Conservation (phyloP, 2,329 filamentous ascomycete genomes). For the Xylaria sp. region DNA sequence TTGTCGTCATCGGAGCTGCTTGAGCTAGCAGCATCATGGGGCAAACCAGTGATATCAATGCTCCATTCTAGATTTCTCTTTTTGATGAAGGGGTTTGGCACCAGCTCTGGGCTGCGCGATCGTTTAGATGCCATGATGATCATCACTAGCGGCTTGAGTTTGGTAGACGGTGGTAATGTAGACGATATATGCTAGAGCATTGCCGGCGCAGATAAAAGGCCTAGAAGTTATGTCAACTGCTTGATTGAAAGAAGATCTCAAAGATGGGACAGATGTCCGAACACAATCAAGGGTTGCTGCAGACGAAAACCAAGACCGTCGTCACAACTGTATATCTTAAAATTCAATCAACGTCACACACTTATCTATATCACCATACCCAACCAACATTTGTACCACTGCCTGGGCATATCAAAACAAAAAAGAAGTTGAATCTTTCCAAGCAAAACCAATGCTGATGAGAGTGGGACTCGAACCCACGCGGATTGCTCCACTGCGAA, state of each 20-base stretch:
- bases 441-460: slow-evolving; percentile 41
- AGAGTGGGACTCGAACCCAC: slow-evolving; percentile 57
- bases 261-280: too few species aligned
- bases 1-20: slow-evolving; percentile 33
- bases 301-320: background rate
- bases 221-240: too few species aligned
- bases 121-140: slow-evolving; percentile 49
- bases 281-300: background rate
- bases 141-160: background rate
- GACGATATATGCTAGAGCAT: background rate
- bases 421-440: too few species aligned
- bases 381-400: too few species aligned
- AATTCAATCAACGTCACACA: too few species aligned
- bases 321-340: background rate
- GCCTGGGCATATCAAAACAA: too few species aligned
- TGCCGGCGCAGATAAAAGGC: background rate
- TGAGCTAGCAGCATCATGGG: slow-evolving; percentile 30
- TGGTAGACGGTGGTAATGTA: background rate
- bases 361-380: too few species aligned
- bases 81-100: slow-evolving; percentile 61
- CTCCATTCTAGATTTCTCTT: slow-evolving; percentile 59
- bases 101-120: slow-evolving; percentile 50
- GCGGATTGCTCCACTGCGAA: slow-evolving; percentile 53
- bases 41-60: slow-evolving; percentile 45
- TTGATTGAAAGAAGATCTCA: too few species aligned